Percentiles rank a stretch among this genome's conserved stretches.
These are phyloP conservation scores for Xylaria multiplex DNA, from an alignment of 2,329 filamentous ascomycete species.

Conservation along the genomic window DNA sequence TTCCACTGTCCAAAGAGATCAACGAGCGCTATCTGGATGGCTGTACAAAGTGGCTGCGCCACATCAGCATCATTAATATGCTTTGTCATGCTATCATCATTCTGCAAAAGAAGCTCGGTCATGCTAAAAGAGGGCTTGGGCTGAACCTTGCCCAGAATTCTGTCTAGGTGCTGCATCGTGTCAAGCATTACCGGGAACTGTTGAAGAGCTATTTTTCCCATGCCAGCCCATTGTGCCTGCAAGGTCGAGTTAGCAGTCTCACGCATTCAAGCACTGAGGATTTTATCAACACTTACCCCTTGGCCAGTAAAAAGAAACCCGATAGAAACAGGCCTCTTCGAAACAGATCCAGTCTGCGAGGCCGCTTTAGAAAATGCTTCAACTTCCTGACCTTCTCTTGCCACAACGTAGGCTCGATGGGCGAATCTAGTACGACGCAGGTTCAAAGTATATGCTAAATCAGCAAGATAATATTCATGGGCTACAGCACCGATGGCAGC, in stretches of 20 bases:
- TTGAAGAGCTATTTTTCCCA: slow-evolving; percentile 41
- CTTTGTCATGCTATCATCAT: slow-evolving; percentile 15
- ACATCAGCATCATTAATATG: slow-evolving; percentile 40
- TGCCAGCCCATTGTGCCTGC: slow-evolving; percentile 45
- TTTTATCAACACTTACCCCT: slow-evolving; percentile 30
- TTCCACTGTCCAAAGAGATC: slow-evolving; percentile 52
- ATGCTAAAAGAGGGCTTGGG: slow-evolving; percentile 36
- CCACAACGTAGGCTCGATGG: slow-evolving; percentile 30
- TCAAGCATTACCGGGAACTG: slow-evolving; percentile 24
- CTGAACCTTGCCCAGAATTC: slow-evolving; percentile 29
- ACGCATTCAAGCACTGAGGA: background rate
- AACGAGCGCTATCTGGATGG: slow-evolving; percentile 56
- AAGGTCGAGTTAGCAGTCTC: background rate
- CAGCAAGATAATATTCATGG: slow-evolving; percentile 34
- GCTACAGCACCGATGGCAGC: slow-evolving; percentile 35
- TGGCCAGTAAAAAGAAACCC: slow-evolving; percentile 46
- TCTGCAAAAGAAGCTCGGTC: slow-evolving; percentile 15
- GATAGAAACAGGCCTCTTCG: slow-evolving; percentile 17
- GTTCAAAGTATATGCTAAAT: slow-evolving; percentile 40
- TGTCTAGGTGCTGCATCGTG: slow-evolving; percentile 34
- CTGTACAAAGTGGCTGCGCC: slow-evolving; percentile 55
- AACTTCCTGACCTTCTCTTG: slow-evolving; percentile 26
- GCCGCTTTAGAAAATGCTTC: slow-evolving; percentile 23
- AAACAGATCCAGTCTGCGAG: slow-evolving; percentile 6
- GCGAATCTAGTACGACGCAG: slow-evolving; percentile 33